Base-by-base conservation (phyloP, 75 land plant genomes). In the Picea glauca region DNA sequence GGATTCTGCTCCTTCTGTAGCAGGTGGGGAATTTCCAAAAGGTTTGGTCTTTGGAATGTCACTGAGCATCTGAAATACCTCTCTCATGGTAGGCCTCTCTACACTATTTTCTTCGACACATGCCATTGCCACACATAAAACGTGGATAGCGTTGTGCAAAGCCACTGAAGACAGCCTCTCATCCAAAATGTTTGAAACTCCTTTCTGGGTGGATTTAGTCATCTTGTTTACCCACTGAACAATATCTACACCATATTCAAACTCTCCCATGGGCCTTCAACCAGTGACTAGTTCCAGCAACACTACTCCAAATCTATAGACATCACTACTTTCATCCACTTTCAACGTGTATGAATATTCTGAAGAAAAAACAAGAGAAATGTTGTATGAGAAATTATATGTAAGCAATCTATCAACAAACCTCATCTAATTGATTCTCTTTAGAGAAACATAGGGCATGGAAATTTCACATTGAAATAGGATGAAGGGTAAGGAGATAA, bases 331-430 rank as follows among this genome's bases (percentile, higher is more conserved):
- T 84, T 92, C 94, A 58, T 92, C 96, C 7, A 94, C 96, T 77
- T 94, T 94, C 72, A 94, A 63, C 13, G 96, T 94, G 88, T 94
- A 94, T 13, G 96, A 94, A 80, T 94, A 94, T 78, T 94, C 96
- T 94, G 88, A 60, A 73, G 26, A 74, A 63, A 13, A 32, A 7
- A 26, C 82, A 76, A 58, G 17, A 62, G 43, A 40, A 40, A 40
- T 38, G 4, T 5, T 40, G 43, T 40, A 40, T 40, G 43, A 40
- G 43, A 40, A 4, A 4, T 40, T 40, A 40, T 0, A 40, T 40
- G 5, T 40, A 40, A 40, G 43, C 43, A 40, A 40, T 40, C 5
- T 5, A 40, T 40, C 43, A 40, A 5, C 43, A 68, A 6, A 18
- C 7, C 18, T 68, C 6, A 68, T 15, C n/a, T 38, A 68, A 68